These are phyloP conservation scores for Conticribra weissflogii DNA, from an alignment of 108 stramenopile genomes.

Conservation along the genomic window DNA sequence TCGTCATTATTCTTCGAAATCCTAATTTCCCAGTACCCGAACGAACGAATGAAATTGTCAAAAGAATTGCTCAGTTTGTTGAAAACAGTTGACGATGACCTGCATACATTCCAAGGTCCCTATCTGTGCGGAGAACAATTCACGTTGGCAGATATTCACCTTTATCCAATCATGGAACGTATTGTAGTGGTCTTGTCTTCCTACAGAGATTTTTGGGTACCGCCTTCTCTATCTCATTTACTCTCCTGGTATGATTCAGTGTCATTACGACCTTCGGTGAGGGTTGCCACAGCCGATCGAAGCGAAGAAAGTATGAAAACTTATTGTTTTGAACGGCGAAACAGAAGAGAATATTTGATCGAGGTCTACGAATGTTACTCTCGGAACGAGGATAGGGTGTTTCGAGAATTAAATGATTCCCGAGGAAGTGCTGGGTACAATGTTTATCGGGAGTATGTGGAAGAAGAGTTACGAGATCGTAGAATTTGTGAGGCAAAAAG, in stretches of 20 bases:
- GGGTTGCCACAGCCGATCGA: slow-evolving; percentile 41
- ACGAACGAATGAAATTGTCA: slow-evolving; percentile 18
- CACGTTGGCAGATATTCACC: slow-evolving; percentile 40
- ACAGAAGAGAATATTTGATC: slow-evolving; percentile 31
- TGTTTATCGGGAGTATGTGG: slow-evolving; percentile 34
- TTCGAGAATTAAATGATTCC: slow-evolving; percentile 32
- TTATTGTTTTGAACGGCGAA: slow-evolving; percentile 32
- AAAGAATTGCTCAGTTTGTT: slow-evolving; percentile 29
- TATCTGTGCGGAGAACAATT: slow-evolving; percentile 39
- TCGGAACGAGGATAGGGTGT: slow-evolving; percentile 16
- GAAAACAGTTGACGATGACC: slow-evolving; percentile 34
- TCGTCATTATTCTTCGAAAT: slow-evolving; percentile 32
- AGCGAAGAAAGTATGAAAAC: slow-evolving; percentile 19
- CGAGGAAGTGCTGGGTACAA: slow-evolving; percentile 27
- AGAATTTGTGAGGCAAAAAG: slow-evolving; percentile 15
- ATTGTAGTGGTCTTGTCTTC: slow-evolving; percentile 40
- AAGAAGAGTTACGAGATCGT: slow-evolving; percentile 21
- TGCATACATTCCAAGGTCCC: slow-evolving; percentile 33
- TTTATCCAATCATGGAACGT: slow-evolving; percentile 39
- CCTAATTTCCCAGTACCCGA: slow-evolving; percentile 15
- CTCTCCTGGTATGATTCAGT: slow-evolving; percentile 32
- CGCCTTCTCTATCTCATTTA: slow-evolving; percentile 27
- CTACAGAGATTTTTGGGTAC: slow-evolving; percentile 45
- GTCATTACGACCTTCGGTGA: slow-evolving; percentile 21
- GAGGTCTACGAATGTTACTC: slow-evolving; percentile 44